Evolutionary conservation across 2,329 filamentous ascomycete genomes (phyloP), one percentile per base, ranked within the genome.

Genomic region (Stromatinia cepivora): DNA sequence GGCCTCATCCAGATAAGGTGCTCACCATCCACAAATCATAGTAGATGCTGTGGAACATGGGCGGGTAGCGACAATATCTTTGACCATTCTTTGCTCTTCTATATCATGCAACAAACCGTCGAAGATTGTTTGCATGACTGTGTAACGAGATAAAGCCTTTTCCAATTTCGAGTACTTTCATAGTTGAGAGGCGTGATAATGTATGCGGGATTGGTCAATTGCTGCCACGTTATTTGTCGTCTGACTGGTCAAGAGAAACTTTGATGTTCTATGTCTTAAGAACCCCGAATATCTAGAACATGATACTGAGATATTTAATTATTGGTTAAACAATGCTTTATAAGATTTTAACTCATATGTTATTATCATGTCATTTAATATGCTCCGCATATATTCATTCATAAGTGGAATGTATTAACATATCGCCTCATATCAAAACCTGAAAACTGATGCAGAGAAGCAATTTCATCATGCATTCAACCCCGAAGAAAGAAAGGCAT

Each of bases 401-500:
- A 28, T 39, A 15, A 52, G 46, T 64, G 34, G 31, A 52, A 36
- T 28, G 5, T 48, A 28, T 52, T n/a, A 42, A 39, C 28, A 22
- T 20, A 20, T 8, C 22, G 15, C 25, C 46, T 8, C 4, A 20
- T 36, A 22, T 25, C 31, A 63, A 52, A 20, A 20, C 46, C 15
- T 28, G 9, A 5, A 39, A 13, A 52, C 31, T 34, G 63, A 71
- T 70, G 58, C 71, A 61, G 61, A 70, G 42, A 39, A 39, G 72
- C 39, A 66, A 50, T 65, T 58, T 71, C 64, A 62, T 56, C 34
- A 75, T 76, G 75, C 56, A 73, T 52, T 69, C 71, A 13, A 73
- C 71, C 11, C 3, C 34, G 28, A 73, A 74, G 67, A 76, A 74
- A 73, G 73, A 75, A 70, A 76, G 74, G 64, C 72, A 75, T 52